These are phyloP conservation scores for Sclerotinia spermophila DNA, from an alignment of 2,329 filamentous ascomycete species.

Conservation along the genomic window DNA sequence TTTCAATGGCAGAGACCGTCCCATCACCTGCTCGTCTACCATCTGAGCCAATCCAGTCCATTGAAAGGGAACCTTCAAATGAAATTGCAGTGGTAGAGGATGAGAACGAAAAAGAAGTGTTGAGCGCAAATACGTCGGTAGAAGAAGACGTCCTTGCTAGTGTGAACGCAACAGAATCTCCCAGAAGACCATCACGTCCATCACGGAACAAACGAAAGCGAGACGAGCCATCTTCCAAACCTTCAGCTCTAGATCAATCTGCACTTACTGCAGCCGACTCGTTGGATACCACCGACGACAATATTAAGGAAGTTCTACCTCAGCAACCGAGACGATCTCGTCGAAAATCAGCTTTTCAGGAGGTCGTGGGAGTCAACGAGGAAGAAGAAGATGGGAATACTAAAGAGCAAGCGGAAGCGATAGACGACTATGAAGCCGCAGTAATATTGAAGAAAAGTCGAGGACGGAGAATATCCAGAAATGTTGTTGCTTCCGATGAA, in stretches of 20 bases:
- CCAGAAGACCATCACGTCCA: constrained; percentile 5
- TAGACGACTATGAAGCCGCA: constrained; percentile 39
- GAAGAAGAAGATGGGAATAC: not conserved
- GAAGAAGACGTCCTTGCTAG: not conserved
- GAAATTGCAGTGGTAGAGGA: not conserved
- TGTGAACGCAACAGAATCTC: not conserved
- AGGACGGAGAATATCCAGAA: constrained; percentile 35
- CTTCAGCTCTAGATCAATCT: not conserved
- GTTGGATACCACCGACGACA: not conserved
- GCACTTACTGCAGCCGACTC: not conserved
- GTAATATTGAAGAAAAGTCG: constrained; percentile 40
- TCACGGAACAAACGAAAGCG: constrained; percentile 31
- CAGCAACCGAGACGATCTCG: not conserved
- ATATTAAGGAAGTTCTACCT: not conserved
- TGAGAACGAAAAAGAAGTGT: not conserved
- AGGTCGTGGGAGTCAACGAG: not conserved
- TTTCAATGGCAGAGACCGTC: not conserved
- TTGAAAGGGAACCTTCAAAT: not conserved
- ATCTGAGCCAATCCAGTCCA: constrained; percentile 3
- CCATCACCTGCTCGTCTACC: not conserved
- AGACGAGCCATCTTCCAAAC: constrained; percentile 14
- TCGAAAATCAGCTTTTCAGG: not conserved
- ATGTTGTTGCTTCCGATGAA: constrained; percentile 40
- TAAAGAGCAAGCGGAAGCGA: constrained; percentile 32
- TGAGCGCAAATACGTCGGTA: not conserved